Evolutionary conservation across 805 yeast species (phyloP).

Genomic region (Candida fluviatilis): DNA sequence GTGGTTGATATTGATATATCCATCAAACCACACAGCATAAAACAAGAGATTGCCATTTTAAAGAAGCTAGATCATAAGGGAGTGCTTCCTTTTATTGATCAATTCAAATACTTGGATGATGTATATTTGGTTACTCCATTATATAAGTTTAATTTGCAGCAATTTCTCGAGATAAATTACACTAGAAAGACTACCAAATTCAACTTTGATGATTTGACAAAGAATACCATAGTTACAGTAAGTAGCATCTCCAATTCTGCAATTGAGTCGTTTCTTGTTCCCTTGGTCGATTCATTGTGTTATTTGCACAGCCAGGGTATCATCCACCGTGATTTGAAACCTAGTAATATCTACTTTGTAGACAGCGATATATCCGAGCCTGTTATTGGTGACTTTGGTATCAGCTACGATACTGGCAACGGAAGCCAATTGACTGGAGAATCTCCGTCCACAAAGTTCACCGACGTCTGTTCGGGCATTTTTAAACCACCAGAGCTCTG

Average conservation of each 20-base stretch:
- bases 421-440: constrained; percentile 6
- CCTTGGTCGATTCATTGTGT: not conserved
- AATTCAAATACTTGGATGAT: constrained; percentile 27
- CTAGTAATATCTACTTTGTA: constrained; percentile 29
- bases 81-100: constrained; percentile 17
- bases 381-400: constrained; percentile 64
- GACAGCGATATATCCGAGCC: constrained; percentile 19
- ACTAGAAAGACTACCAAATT: constrained; percentile 19
- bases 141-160: constrained; percentile 23
- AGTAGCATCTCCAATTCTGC: constrained; percentile 10
- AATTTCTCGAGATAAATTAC: constrained; percentile 15
- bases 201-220: constrained; percentile 19
- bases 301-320: constrained; percentile 27
- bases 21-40: constrained; percentile 33
- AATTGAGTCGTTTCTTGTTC: constrained; percentile 3
- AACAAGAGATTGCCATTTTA: constrained; percentile 27
- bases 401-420: constrained; percentile 25
- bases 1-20: constrained; percentile 34
- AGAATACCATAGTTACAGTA: constrained; percentile 4
- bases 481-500: constrained; percentile 75
- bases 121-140: constrained; percentile 28
- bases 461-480: constrained; percentile 63
- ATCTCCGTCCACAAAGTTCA: constrained; percentile 39
- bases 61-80: constrained; percentile 13
- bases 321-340: constrained; percentile 41